phyloP scores from a whole-genome alignment of 257 asterid species.

The Fraxinus pennsylvanica region DNA sequence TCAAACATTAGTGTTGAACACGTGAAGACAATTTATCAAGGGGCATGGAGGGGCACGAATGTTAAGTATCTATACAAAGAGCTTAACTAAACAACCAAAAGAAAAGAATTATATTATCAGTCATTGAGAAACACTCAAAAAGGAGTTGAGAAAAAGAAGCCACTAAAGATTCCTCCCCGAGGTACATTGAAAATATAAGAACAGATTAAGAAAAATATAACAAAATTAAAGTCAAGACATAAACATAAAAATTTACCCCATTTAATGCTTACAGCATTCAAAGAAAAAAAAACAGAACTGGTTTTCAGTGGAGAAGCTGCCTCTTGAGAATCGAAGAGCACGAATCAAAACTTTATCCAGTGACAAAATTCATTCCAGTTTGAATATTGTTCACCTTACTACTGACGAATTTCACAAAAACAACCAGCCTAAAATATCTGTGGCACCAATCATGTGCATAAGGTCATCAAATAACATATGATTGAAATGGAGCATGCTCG shows the following conservation, averaged over 20 bases:
- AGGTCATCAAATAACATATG: neutral
- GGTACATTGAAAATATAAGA: neutral
- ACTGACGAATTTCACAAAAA: neutral
- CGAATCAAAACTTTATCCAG: neutral
- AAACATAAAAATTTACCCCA: neutral
- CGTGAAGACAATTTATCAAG: neutral
- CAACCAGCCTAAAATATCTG: neutral
- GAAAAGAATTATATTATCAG: neutral
- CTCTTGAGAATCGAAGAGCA: neutral
- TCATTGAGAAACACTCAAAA: conserved; percentile 6
- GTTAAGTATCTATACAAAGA: neutral
- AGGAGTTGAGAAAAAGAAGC: conserved; percentile 6
- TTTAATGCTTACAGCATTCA: neutral
- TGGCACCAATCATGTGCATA: neutral
- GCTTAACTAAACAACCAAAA: neutral
- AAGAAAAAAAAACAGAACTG: neutral
- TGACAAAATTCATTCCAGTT: neutral
- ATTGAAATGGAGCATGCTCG: neutral
- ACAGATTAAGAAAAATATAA: neutral
- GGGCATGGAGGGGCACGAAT: neutral
- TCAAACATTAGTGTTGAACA: neutral
- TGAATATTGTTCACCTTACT: neutral
- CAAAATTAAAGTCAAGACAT: neutral
- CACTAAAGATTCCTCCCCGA: neutral
- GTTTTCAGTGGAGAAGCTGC: neutral